phyloP scores from a whole-genome alignment of 345 rosid genomes.

The Aquilaria yunnanensis region DNA sequence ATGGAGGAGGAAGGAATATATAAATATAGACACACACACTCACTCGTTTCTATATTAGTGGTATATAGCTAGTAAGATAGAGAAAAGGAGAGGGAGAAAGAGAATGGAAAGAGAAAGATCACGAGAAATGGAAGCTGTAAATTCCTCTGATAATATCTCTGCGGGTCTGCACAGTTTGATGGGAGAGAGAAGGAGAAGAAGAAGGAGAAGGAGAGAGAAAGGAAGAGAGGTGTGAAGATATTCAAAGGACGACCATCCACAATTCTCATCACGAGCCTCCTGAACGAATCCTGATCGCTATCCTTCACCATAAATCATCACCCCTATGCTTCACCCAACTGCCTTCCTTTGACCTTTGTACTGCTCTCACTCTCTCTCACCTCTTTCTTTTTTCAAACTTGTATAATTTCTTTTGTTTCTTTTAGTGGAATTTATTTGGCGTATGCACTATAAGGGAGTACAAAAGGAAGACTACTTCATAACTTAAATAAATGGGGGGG shows the following conservation, averaged over 20 bases:
- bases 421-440: no score
- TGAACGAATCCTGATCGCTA: slow-evolving; percentile 4
- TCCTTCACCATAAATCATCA: slow-evolving; percentile 32
- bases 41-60: no score
- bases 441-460: no score
- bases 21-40: no score
- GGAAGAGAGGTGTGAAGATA: neutral
- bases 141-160: slow-evolving; percentile 43
- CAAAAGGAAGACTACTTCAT: no score
- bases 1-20: no score
- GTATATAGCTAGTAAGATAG: neutral
- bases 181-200: slow-evolving; percentile 10
- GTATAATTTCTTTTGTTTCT: neutral
- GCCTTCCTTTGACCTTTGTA: slow-evolving; percentile 73
- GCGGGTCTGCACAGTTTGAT: slow-evolving; percentile 12
- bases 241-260: no score
- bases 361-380: slow-evolving; percentile 13
- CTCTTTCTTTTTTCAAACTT: neutral
- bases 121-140: slow-evolving; percentile 45
- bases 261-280: slow-evolving; percentile 43
- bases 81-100: slow-evolving; percentile 2
- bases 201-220: neutral
- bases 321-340: slow-evolving; percentile 35
- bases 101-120: slow-evolving; percentile 18
- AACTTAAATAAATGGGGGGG: no score